Evolutionary conservation across 257 asterid species (phyloP).

Genomic region (Capsicum baccatum): DNA sequence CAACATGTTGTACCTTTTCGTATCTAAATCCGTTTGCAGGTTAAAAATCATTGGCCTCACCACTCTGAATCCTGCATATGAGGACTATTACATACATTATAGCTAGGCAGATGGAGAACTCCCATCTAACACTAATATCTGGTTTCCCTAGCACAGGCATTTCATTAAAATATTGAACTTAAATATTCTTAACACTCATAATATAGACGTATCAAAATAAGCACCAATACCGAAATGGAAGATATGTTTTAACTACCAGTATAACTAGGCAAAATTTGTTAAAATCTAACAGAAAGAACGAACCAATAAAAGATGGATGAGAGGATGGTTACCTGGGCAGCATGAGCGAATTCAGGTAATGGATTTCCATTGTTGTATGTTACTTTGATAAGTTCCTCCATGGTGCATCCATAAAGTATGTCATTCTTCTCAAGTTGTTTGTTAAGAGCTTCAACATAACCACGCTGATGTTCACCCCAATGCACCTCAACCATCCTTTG

Average conservation of each 20-base stretch:
- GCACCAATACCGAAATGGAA: neutral
- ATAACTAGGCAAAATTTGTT: neutral
- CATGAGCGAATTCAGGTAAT: conserved; percentile 78
- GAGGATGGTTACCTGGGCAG: conserved; percentile 74
- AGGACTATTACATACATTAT: neutral
- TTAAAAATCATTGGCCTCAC: neutral
- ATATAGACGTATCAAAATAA: neutral
- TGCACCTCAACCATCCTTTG: conserved; percentile 74
- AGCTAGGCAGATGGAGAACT: neutral
- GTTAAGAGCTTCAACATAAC: conserved; percentile 80
- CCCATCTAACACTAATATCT: neutral
- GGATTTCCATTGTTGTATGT: conserved; percentile 92
- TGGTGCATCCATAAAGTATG: neutral
- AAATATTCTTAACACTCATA: neutral
- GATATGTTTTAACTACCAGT: neutral
- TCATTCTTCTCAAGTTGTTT: conserved; percentile 78
- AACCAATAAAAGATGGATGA: neutral
- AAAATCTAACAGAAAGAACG: neutral
- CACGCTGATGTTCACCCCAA: conserved; percentile 92
- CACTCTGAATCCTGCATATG: neutral
- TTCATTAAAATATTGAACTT: neutral
- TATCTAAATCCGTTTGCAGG: neutral
- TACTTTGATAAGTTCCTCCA: conserved; percentile 76
- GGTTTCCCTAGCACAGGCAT: neutral
- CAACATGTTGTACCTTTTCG: neutral